phyloP scores from a whole-genome alignment of 495 filamentous ascomycete genomes.

The Immersiella caudata region DNA sequence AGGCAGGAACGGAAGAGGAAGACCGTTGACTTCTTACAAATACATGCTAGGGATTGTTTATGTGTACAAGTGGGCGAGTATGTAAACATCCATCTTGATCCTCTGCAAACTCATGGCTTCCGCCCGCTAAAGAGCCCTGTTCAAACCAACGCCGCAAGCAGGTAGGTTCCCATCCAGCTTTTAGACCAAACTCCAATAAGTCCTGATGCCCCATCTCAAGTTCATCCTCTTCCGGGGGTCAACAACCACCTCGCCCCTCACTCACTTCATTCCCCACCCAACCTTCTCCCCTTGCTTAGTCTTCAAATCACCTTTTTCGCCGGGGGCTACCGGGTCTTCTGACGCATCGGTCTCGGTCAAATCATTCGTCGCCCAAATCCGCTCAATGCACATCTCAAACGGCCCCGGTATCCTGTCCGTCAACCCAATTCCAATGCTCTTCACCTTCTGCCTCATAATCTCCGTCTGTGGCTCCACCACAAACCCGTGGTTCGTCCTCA shows the following conservation, averaged over 20 bases:
- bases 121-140: background rate
- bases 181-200: background rate
- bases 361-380: conserved; percentile 79
- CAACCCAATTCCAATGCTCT: conserved; percentile 81
- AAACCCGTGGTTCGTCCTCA: conserved; percentile 87
- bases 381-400: conserved; percentile 79
- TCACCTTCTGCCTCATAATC: conserved; percentile 79
- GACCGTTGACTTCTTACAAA: too few species aligned
- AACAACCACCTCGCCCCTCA: background rate
- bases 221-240: too few species aligned
- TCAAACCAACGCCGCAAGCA: background rate
- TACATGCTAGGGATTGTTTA: too few species aligned
- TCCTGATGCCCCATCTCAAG: too few species aligned
- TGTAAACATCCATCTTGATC: too few species aligned
- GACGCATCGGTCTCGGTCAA: conserved; percentile 44
- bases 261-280: background rate
- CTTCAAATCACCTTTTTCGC: conserved; percentile 7
- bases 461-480: conserved; percentile 91
- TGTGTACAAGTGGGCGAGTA: too few species aligned
- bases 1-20: too few species aligned
- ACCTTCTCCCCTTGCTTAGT: conserved; percentile 13
- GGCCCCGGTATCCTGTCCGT: conserved; percentile 87
- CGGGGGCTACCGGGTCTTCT: background rate
- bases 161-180: background rate
- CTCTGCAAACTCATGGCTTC: background rate